phyloP scores from a whole-genome alignment of 345 rosid genomes.

The Populus davidiana region DNA sequence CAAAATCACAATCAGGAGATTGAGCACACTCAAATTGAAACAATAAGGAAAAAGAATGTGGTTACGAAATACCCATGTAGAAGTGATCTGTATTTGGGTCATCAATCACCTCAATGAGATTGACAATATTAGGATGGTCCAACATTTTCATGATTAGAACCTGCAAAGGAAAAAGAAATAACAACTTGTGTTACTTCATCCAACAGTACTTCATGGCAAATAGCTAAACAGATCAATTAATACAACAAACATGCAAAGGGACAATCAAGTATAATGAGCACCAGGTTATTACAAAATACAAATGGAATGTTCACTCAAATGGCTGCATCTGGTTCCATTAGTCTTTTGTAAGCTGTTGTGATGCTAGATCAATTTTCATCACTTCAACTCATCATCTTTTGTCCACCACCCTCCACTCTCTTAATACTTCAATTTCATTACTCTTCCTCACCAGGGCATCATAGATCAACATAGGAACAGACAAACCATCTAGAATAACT shows the following conservation, averaged over 20 bases:
- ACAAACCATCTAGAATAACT: background rate
- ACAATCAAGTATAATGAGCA: background rate
- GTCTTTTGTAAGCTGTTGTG: background rate
- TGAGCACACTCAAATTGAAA: background rate
- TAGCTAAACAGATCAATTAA: background rate
- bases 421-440: no score
- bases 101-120: slow-evolving; percentile 97
- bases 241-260: slow-evolving; percentile 1
- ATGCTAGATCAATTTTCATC: background rate
- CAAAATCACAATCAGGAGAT: background rate
- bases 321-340: background rate
- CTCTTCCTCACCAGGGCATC: background rate
- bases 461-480: background rate
- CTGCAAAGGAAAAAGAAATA: slow-evolving; percentile 31
- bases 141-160: slow-evolving; percentile 90
- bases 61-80: slow-evolving; percentile 76
- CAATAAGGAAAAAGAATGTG: background rate
- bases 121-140: slow-evolving; percentile 95
- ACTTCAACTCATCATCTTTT: background rate
- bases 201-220: background rate
- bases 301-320: background rate
- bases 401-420: background rate
- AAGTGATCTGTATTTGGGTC: slow-evolving; percentile 91
- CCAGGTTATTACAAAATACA: background rate
- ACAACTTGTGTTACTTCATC: background rate